Evolutionary conservation across 345 rosid species (phyloP), one percentile per base, ranked within the genome.

Genomic region (Aquilaria sinensis): DNA sequence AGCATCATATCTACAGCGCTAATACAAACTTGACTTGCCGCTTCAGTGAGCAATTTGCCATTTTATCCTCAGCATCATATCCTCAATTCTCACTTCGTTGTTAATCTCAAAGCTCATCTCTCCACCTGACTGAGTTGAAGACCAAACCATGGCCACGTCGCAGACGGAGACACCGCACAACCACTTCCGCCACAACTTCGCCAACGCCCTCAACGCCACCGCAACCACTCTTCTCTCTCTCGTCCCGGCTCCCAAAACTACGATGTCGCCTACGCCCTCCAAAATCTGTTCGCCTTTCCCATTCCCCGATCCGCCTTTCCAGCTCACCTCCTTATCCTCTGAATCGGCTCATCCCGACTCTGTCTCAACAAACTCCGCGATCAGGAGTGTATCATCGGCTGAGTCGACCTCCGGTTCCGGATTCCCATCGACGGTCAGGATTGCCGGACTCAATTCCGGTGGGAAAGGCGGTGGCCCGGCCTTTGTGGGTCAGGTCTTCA

Each of bases 401-500:
- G 82, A 78, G 61, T 74, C 88, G 6, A 74, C 64, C 60, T 62
- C 94, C 6, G 82, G 85, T 58, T 62, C 94, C 6, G 82, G 85
- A 6, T 80, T 88, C 71, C 90, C 95, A 14, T 86, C 99, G 23
- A 76, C 97, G 53, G 82, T 94, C 68, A 81, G 86, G 86, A 74
- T 86, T 59, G 72, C 90, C 3, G 85, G 87, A 66, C 83, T 90
- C 46, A 79, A 71, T 58, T 85, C 94, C 51, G 73, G 76, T 16
- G 89, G 88, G 13, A 86, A 76, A 72, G 76, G 80, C 37, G 85
- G 93, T 6, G 97, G 99, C 29, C 99, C 99, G 2, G 99, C 97
- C 72, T 90, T 94, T 63, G 89, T 88, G 6, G 99, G 97, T 33
- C 99, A 90, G 82, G 99, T 90, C 31, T 94, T 94, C 55, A 90